These are phyloP conservation scores for Candida sanyaensis DNA, from an alignment of 1,139 yeast genomes.

Conservation along the genomic window DNA sequence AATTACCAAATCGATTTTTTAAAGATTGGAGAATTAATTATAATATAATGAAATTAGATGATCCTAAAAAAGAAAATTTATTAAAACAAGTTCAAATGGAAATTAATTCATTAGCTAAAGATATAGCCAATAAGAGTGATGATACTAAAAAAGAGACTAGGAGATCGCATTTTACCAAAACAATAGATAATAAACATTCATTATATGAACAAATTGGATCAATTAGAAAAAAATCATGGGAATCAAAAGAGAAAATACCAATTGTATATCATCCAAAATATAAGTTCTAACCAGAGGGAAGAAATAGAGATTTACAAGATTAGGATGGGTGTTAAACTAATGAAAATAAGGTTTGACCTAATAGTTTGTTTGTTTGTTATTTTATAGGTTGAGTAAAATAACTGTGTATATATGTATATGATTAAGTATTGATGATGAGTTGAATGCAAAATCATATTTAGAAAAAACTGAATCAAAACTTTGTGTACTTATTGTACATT, in stretches of 20 bases:
- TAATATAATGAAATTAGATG: slow-evolving; percentile 4
- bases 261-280: slow-evolving; percentile 13
- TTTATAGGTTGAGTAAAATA: too few relatives aligned
- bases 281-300: not conserved
- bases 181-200: slow-evolving; percentile 3
- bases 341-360: too few relatives aligned
- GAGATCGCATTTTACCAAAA: not conserved
- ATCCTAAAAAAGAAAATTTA: not conserved
- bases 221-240: slow-evolving; percentile 10
- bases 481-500: too few relatives aligned
- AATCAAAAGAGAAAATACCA: slow-evolving; percentile 5
- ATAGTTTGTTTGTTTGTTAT: too few relatives aligned
- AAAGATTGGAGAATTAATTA: slow-evolving; percentile 11
- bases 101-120: slow-evolving; percentile 4
- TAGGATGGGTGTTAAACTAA: too few relatives aligned
- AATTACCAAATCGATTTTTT: slow-evolving; percentile 3
- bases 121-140: not conserved
- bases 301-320: too few relatives aligned
- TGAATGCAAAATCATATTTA: too few relatives aligned
- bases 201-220: slow-evolving; percentile 9
- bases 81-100: slow-evolving; percentile 6
- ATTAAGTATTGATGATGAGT: too few relatives aligned
- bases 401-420: too few relatives aligned
- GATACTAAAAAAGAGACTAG: not conserved
- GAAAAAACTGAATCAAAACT: too few relatives aligned